Evolutionary conservation across 2,329 filamentous ascomycete genomes (phyloP).

Genomic region (Metarhizium brunneum): DNA sequence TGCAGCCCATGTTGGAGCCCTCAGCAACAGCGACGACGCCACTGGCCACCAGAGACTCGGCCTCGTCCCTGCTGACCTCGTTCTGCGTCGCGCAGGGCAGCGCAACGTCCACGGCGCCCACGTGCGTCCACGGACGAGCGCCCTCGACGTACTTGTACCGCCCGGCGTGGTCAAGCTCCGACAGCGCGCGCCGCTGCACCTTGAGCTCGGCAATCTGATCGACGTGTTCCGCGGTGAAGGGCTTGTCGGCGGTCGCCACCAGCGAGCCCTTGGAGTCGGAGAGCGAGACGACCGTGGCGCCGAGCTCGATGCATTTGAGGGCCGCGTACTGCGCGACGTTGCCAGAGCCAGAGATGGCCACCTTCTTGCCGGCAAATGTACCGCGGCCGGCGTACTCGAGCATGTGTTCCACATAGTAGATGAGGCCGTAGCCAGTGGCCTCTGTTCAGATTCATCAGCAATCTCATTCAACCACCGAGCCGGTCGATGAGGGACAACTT

Average conservation of each 20-base stretch:
- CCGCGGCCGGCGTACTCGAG: constrained; percentile 83
- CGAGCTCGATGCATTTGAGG: constrained; percentile 92
- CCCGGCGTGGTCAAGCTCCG: constrained; percentile 54
- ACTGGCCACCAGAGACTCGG: constrained; percentile 64
- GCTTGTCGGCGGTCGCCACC: constrained; percentile 57
- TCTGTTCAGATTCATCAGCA: constrained; percentile 35
- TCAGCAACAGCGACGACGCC: constrained; percentile 85
- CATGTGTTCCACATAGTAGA: constrained; percentile 97
- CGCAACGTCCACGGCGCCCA: constrained; percentile 81
- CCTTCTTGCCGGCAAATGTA: constrained; percentile 80
- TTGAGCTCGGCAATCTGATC: constrained; percentile 75
- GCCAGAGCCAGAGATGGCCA: constrained; percentile 91
- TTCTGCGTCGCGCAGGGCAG: constrained; percentile 95
- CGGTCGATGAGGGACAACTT: constrained; percentile 10
- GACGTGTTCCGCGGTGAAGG: constrained; percentile 72
- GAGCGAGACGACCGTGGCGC: constrained; percentile 82
- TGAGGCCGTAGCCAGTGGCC: constrained; percentile 91
- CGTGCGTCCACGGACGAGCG: constrained; percentile 84
- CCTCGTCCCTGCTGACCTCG: constrained; percentile 89
- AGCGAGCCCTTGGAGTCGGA: constrained; percentile 86
- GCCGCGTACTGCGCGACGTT: constrained; percentile 98
- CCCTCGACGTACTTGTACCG: constrained; percentile 82
- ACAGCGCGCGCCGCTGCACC: constrained; percentile 74
- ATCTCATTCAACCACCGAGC: background rate
- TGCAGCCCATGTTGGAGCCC: constrained; percentile 98